These are phyloP conservation scores for Cyclanthera cordifolia DNA, from an alignment of 306 rosid species.

Conservation along the genomic window DNA sequence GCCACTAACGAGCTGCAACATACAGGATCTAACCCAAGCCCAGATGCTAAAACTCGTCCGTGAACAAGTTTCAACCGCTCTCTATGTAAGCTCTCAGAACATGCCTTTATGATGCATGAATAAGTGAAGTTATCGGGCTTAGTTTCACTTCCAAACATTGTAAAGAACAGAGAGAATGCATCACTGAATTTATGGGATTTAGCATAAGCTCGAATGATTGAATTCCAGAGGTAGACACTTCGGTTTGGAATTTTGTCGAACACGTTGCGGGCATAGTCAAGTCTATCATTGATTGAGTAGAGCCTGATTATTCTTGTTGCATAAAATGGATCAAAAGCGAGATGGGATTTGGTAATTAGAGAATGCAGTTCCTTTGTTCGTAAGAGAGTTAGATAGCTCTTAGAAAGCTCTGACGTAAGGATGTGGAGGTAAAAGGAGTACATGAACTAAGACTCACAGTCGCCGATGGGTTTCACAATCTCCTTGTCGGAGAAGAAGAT, in stretches of 20 bases:
- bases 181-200: constrained; percentile 29
- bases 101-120: constrained; percentile 27
- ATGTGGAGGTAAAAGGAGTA: constrained; percentile 24
- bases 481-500: no score
- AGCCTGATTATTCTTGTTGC: constrained; percentile 48
- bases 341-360: constrained; percentile 36
- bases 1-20: constrained; percentile 46
- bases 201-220: constrained; percentile 71
- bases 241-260: constrained; percentile 45
- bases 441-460: no score
- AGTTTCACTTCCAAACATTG: constrained; percentile 21
- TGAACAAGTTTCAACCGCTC: constrained; percentile 27
- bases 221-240: constrained; percentile 68
- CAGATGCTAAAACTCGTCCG: constrained; percentile 26
- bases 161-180: constrained; percentile 45
- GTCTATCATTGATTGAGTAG: constrained; percentile 34
- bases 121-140: constrained; percentile 41
- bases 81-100: constrained; percentile 25
- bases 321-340: constrained; percentile 58
- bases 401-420: constrained; percentile 40
- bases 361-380: constrained; percentile 54
- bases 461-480: no score
- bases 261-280: constrained; percentile 38
- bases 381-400: constrained; percentile 35
- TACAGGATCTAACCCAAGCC: constrained; percentile 26